Percentiles rank a stretch among this genome's conserved stretches.
Conservation (phyloP, 345 rosid genomes). For the Barbarea vulgaris region DNA sequence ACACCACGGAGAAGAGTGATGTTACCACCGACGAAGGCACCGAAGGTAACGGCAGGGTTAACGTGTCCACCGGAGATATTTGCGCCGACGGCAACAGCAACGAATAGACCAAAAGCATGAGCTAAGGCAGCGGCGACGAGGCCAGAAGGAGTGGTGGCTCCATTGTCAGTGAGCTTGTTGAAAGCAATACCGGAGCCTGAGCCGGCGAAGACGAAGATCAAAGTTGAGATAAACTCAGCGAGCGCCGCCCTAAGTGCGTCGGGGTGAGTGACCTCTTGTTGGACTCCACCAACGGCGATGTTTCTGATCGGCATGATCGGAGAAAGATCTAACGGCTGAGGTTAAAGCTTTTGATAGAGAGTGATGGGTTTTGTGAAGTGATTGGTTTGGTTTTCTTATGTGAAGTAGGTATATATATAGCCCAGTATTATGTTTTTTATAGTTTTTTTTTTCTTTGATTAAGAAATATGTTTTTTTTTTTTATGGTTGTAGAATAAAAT, state of each 20-base stretch:
- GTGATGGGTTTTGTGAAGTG: slow-evolving; percentile 6
- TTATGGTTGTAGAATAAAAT: not conserved
- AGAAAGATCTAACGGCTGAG: slow-evolving; percentile 10
- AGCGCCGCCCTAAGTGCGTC: slow-evolving; percentile 72
- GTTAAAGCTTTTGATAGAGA: slow-evolving; percentile 12
- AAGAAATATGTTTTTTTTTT: too few relatives aligned
- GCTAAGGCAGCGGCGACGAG: slow-evolving; percentile 79
- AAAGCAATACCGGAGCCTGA: slow-evolving; percentile 93
- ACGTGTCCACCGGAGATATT: slow-evolving; percentile 96
- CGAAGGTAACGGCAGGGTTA: slow-evolving; percentile 92
- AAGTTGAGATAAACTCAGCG: slow-evolving; percentile 87
- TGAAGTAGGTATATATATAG: slow-evolving; percentile 29
- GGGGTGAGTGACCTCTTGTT: slow-evolving; percentile 66
- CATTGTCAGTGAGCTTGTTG: slow-evolving; percentile 71
- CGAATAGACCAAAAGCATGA: slow-evolving; percentile 82
- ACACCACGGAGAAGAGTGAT: slow-evolving; percentile 84
- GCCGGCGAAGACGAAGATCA: slow-evolving; percentile 89
- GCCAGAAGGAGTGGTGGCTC: slow-evolving; percentile 72
- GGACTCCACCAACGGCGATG: slow-evolving; percentile 77
- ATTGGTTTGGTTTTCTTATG: slow-evolving; percentile 27
- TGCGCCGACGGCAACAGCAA: slow-evolving; percentile 74
- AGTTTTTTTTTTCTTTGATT: too few relatives aligned
- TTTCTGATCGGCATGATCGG: slow-evolving; percentile 76
- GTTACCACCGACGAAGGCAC: slow-evolving; percentile 85
- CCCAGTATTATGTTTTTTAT: too few relatives aligned